Evolutionary conservation across 352 stramenopile species (phyloP), one percentile per base, ranked within the genome.

Genomic region (Halophytophthora batemanensis): DNA sequence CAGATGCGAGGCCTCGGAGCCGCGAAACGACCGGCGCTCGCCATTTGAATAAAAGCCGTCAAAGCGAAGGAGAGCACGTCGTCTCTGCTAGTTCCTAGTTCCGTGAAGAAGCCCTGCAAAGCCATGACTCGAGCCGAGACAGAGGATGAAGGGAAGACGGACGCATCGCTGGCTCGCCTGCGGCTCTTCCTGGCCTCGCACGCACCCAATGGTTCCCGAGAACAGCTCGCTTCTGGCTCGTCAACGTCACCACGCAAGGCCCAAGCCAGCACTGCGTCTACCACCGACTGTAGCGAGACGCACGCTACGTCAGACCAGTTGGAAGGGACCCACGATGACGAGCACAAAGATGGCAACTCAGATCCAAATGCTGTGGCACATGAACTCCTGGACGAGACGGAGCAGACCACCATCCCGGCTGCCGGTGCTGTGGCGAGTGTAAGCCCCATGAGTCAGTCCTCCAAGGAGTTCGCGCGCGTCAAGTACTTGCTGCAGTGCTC

Each of bases 401-500:
- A 37, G 2, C 51, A 58, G 15, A 50, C 45, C 17, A 77, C 59
- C 0, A 78, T 75, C 19, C 57, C 66, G 25, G 56, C 68, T 29
- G 45, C 62, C 5, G 66, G 56, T 6, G 64, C 61, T 11, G 65
- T 75, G 8, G 64, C 75, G n/a, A 87, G 67, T 40, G 70, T 87
- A 8, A 69, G 59, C 11, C 68, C 69, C 0, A 60, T 87, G 33
- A 80, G 52, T 23, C 48, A 62, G 7, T 53, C 58, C 1, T 72
- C 66, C 6, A 82, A 74, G 34, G 78, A 90, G 19, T 89, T 82
- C 47, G 55, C 67, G 10, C 70, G 77, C 7, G 72, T 90, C 18
- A 79, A 74, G 51, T 82, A 91, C 38, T 43, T 93, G 15, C 53
- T 91, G 11, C 59, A 82, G 56, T 87, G 78, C 45, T 90, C 67